phyloP scores from a whole-genome alignment of 768 basidiomycete species.

The Tylopilus felleus region DNA sequence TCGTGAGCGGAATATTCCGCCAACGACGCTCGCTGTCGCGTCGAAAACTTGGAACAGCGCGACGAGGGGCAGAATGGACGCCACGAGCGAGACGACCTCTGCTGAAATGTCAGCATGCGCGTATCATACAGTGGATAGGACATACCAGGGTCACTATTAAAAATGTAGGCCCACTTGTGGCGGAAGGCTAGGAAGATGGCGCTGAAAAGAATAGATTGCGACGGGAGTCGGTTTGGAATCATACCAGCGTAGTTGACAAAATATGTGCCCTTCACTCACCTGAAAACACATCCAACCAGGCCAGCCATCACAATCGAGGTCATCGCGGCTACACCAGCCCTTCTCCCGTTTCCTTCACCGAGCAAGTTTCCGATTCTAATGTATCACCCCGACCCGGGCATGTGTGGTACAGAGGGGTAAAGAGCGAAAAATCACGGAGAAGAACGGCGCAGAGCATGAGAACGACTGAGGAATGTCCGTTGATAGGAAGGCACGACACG shows the following conservation, averaged over 20 bases:
- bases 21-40: constrained; percentile 60
- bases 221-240: background rate
- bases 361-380: constrained; percentile 82
- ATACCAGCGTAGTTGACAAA: background rate
- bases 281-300: constrained; percentile 56
- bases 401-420: background rate
- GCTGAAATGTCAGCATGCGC: constrained; percentile 4
- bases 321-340: constrained; percentile 66
- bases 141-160: constrained; percentile 65
- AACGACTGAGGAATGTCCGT: background rate
- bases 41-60: constrained; percentile 86
- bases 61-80: constrained; percentile 70
- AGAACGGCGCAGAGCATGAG: background rate
- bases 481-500: background rate
- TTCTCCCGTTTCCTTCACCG: constrained; percentile 70
- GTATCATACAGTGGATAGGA: background rate
- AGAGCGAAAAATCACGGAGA: constrained; percentile 33
- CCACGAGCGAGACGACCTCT: constrained; percentile 49
- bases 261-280: constrained; percentile 37
- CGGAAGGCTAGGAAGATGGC: constrained; percentile 58
- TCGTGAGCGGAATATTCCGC: constrained; percentile 77
- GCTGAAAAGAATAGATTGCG: constrained; percentile 30
- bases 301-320: constrained; percentile 66
- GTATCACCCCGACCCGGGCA: background rate
- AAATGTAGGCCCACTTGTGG: constrained; percentile 66